Conservation (phyloP, 495 filamentous ascomycete genomes). For the Niebla homalea region DNA sequence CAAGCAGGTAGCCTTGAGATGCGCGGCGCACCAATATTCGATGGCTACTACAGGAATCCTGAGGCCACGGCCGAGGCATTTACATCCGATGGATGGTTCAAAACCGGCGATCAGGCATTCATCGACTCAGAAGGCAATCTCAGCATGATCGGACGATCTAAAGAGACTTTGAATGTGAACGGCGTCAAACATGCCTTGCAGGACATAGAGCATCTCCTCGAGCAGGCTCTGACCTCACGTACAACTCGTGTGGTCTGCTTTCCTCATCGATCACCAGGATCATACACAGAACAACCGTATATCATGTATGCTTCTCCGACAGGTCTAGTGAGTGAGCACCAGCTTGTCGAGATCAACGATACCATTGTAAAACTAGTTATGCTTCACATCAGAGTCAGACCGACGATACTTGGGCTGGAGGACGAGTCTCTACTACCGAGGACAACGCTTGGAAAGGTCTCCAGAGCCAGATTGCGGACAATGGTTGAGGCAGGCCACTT, state of each 20-base stretch:
- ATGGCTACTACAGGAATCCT: slow-evolving; percentile 60
- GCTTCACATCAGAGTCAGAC: no score
- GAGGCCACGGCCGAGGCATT: slow-evolving; percentile 50
- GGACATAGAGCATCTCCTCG: slow-evolving; percentile 32
- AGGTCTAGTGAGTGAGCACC: no score
- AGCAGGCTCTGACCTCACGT: no score
- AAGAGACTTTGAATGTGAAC: slow-evolving; percentile 43
- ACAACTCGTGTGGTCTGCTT: slow-evolving; percentile 23
- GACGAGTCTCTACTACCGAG: no score
- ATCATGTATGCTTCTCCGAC: no score
- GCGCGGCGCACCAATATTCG: slow-evolving; percentile 52
- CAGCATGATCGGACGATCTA: slow-evolving; percentile 37
- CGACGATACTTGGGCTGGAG: no score
- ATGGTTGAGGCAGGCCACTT: no score
- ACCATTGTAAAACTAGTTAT: no score
- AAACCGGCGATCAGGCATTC: slow-evolving; percentile 60
- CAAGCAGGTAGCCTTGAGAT: slow-evolving; percentile 19
- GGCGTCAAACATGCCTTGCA: slow-evolving; percentile 33
- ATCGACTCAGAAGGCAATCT: slow-evolving; percentile 45
- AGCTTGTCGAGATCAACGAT: no score
- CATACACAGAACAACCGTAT: slow-evolving; percentile 30
- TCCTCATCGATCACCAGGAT: slow-evolving; percentile 14
- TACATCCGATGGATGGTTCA: slow-evolving; percentile 64
- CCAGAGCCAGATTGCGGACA: slow-evolving; percentile 27
- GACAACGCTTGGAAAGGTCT: slow-evolving; percentile 37